Base-by-base conservation (phyloP, 805 yeast species). In the Kluyveromyces aestuarii region DNA sequence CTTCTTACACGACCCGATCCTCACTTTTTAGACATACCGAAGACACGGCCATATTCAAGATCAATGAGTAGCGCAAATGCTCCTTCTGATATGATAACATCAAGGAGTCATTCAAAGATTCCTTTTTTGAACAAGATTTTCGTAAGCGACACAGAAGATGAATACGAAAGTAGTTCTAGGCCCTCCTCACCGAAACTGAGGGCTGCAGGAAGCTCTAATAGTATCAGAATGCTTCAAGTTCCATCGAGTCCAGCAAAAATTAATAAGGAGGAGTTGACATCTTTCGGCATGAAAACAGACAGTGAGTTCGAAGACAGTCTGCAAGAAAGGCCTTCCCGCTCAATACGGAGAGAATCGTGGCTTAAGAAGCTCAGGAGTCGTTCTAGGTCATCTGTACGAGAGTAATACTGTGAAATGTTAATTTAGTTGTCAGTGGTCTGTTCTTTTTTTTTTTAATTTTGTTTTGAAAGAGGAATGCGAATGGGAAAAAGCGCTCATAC, bases 321-420 rank as follows among this genome's bases (percentile, higher is more conserved):
- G 6, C 53, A 53, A 14, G 54, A 54, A 17, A 47, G 56, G 41
- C 38, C 45, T 50, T 45, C 54, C 45, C 60, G 64, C 47, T 56
- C 64, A 48, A 56, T 54, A 36, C 70, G 66, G 41, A 62, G 69
- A 45, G 70, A 63, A 25, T 64, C 71, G 7, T 76, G 80, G 80
- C 71, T 75, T 51, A 72, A 65, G 48, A 67, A 72, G 53, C 52
- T 74, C 42, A 69, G 73, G 47, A 65, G 71, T 41, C 58, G 68
- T 27, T 71, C 74, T 6, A 57, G 71, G 48, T 60, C 61, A 8
- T 47, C 52, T 10, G 49, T 47, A 36, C 45, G 55, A 33, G 42
- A 39, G 30, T 40, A 21, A 43, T 13, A 19, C 25, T 6, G 6
- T 6, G 25, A 21, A 21, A 21, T 21, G 25, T 21, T 21, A 21